Evolutionary conservation across 306 rosid species (phyloP), one percentile per base, ranked within the genome.

Genomic region (Sindora glabra): DNA sequence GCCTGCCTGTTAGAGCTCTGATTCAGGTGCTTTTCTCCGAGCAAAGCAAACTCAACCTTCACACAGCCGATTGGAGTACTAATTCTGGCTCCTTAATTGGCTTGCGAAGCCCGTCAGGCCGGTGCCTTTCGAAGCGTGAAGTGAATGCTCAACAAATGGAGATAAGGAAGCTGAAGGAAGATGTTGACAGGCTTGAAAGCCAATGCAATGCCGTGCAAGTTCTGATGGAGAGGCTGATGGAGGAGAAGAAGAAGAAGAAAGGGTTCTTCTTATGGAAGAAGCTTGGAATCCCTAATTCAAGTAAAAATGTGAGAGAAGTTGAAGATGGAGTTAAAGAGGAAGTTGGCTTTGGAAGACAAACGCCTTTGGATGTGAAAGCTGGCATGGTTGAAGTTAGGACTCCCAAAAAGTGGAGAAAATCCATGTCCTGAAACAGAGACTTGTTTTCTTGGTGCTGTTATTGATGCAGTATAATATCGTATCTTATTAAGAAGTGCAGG

Each of bases 1-100:
- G 99, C n/a, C 65, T 92, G 26, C 96, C 99, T 0, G 90, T 92
- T 3, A 81, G 99, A 67, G 94, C 96, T 2, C 90, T 92, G 4
- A 83, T 92, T 66, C 99, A 86, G 62, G 95, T 92, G 3, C 83
- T 92, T 1, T 86, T 92, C 75, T 83, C 86, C 0, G 95, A 86
- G 74, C 96, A 88, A 39, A 74, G 64, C 10, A 88, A 83, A 55
- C 77, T 86, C 27, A 77, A 67, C 15, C 76, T 73, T 25, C 74
- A 70, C 9, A 33, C 66, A 3, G n/a, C n/a, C n/a, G 99, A 89
- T 48, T 89, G 90, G 96, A 86, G 96, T n/a, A n/a, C n/a, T n/a
- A n/a, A n/a, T n/a, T n/a, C n/a, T 48, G 82, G 87, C 34, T 81
- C 95, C 14, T 79, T 88, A 59, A 78, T 76, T 13, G 59, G 77